Percentiles rank a stretch among this genome's conserved stretches.
Conservation (phyloP, 176 grass and related monocot genomes). For the Juncus effusus region DNA sequence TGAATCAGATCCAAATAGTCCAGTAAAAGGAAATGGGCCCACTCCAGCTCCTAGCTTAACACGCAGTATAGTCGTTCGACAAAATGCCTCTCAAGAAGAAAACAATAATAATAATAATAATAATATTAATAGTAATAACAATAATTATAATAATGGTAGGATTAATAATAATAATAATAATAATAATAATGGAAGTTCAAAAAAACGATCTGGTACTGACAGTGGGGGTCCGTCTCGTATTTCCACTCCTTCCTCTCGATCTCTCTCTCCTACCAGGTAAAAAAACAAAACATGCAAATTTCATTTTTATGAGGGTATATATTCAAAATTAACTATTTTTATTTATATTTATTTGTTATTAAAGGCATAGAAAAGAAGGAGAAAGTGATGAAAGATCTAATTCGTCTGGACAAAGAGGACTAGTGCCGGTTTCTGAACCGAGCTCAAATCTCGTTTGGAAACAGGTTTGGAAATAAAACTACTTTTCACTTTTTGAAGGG, state of each 20-base stretch:
- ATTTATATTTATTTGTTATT: constrained; percentile 18
- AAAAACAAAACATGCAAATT: too few species aligned
- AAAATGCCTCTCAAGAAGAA: constrained; percentile 12
- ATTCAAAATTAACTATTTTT: not conserved
- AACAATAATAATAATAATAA: not conserved
- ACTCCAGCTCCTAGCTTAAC: not conserved
- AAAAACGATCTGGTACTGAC: constrained; percentile 31
- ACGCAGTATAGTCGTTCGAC: constrained; percentile 13
- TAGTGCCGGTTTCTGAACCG: constrained; percentile 50
- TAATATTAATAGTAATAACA: not conserved
- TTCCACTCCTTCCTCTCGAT: constrained; percentile 72
- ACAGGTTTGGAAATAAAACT: constrained; percentile 38
- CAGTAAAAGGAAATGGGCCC: not conserved
- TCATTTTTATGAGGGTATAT: not conserved
- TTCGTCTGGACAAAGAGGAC: constrained; percentile 32
- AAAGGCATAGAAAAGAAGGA: constrained; percentile 57
- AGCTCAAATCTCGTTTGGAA: constrained; percentile 66
- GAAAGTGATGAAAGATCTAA: constrained; percentile 58
- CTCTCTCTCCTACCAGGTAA: constrained; percentile 78
- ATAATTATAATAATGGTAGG: not conserved
- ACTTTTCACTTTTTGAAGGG: constrained; percentile 12
- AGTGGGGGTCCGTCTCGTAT: constrained; percentile 46
- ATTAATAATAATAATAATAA: constrained; percentile 20
- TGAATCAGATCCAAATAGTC: constrained; percentile 1
- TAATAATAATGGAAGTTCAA: constrained; percentile 40